Evolutionary conservation across 2,329 filamentous ascomycete genomes (phyloP), one percentile per base, ranked within the genome.

Genomic region (Septoria linicola): DNA sequence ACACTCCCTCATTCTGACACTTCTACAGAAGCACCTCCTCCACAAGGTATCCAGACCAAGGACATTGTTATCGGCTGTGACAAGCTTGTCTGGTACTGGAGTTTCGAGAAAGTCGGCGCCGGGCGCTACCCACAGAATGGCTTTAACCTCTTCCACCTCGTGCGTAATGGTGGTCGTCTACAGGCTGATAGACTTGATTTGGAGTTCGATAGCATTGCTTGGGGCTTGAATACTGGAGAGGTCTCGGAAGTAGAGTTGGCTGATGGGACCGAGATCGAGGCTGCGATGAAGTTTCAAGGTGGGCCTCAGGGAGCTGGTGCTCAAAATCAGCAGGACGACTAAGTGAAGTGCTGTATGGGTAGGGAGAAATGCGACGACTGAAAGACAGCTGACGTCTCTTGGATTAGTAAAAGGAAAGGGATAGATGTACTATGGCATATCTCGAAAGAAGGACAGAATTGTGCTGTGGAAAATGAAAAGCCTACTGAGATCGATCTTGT

Each of bases 41-140:
- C 34, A 20, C 30, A 41, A 19, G 44, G 44, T 8, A 55, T 55
- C 20, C 36, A 49, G 32, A 55, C 49, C n/a, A 7, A 19, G 10
- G 40, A 54, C 13, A 32, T 59, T 7, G 27, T 56, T 13, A 41
- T 56, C 32, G 39, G 39, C 17, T 54, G 56, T 39, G 45, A 53
- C 36, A 53, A 54, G 20, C 21, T 57, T n/a, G 41, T 57, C 27
- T 56, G 53, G 53, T 52, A 51, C 40, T 56, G 53, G 53, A 56
- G 25, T 20, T 54, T 59, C 40, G 37, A 36, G 5, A 40, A 41
- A 3, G 46, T 56, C 39, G 56, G 53, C 7, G 32, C 41, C 23
- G 48, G 41, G 7, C 17, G 47, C 17, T 58, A 56, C 16, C 53
- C 49, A 16, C 36, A 48, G 20, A 53, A 51, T 16, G 56, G 56